Evolutionary conservation across 2,329 filamentous ascomycete species (phyloP), one percentile per base, ranked within the genome.

Genomic region (Simplicillium sp.): DNA sequence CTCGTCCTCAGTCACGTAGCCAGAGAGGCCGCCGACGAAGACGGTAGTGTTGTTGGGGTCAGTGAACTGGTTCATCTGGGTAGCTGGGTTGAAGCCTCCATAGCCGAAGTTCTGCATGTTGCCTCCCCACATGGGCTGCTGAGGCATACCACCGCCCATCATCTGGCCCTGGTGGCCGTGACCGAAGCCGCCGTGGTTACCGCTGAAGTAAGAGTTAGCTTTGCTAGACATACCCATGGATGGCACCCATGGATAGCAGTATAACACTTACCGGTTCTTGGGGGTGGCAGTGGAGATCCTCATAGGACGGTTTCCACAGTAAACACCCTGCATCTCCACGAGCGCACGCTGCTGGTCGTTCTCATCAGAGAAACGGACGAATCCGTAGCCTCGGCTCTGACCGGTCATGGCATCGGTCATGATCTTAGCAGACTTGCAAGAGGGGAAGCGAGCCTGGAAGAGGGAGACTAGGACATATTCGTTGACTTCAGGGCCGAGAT

Each of bases 21-120:
- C 92, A 31, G 89, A 96, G 5, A 98, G 80, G 40, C 92, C 92
- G 50, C 92, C 92, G 41, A 98, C 92, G 56, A 98, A 98, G 48
- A 98, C 92, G 15, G 92, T 98, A 14, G 92, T 98, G 71, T 98
- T 98, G 77, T 98, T 98, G 11, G 92, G 92, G 56, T 98, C 92
- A 31, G 92, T 98, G 72, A 98, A 98, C 68, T 98, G 92, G 70
- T 98, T 98, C 92, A 98, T 97, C 50, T 67, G 65, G 13, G 64
- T 67, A 44, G 67, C 61, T 5, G 68, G 68, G 51, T 71, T 72
- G 55, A 69, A 73, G 11, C 60, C 61, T 37, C 63, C 66, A 14
- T 64, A 62, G 38, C 61, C 62, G 36, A 62, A 62, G 17, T 53
- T 53, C 44, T 58, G 55, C 52, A 58, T 55, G 3, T 49, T 60